phyloP scores from a whole-genome alignment of 352 stramenopile genomes.

The Phytophthora hybrid region DNA sequence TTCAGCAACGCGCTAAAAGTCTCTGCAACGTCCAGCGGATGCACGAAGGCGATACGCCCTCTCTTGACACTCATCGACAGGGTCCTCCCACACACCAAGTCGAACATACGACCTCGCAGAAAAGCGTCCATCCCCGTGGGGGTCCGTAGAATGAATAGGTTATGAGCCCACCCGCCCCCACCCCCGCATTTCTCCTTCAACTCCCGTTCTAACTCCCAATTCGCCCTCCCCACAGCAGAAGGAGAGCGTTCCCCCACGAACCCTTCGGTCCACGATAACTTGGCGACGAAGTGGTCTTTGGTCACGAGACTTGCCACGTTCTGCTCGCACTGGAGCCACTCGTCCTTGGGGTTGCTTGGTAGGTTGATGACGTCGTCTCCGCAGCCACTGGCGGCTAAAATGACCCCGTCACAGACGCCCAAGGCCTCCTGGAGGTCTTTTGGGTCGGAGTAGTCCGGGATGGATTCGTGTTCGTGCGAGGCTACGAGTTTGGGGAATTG shows the following conservation, averaged over 20 bases:
- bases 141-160: slow-evolving; percentile 49
- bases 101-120: slow-evolving; percentile 51
- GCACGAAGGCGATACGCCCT: slow-evolving; percentile 67
- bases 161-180: slow-evolving; percentile 15
- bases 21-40: slow-evolving; percentile 69
- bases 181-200: slow-evolving; percentile 28
- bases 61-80: slow-evolving; percentile 69
- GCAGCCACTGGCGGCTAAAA: slow-evolving; percentile 44
- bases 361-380: slow-evolving; percentile 35
- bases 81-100: slow-evolving; percentile 73
- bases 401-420: slow-evolving; percentile 51
- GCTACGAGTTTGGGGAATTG: slow-evolving; percentile 40
- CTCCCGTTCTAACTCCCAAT: slow-evolving; percentile 59
- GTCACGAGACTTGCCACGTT: slow-evolving; percentile 33
- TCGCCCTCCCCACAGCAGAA: slow-evolving; percentile 47
- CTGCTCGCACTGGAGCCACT: slow-evolving; percentile 41
- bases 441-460: slow-evolving; percentile 54
- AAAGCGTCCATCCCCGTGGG: slow-evolving; percentile 69
- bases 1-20: slow-evolving; percentile 34
- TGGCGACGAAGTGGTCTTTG: slow-evolving; percentile 45
- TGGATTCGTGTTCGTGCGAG: slow-evolving; percentile 33
- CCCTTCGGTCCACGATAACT: slow-evolving; percentile 64
- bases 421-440: slow-evolving; percentile 56
- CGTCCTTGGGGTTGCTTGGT: slow-evolving; percentile 17
- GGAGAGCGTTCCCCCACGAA: slow-evolving; percentile 45